These are phyloP conservation scores for Dalbergia oliveri DNA, from an alignment of 306 rosid species.

Conservation along the genomic window DNA sequence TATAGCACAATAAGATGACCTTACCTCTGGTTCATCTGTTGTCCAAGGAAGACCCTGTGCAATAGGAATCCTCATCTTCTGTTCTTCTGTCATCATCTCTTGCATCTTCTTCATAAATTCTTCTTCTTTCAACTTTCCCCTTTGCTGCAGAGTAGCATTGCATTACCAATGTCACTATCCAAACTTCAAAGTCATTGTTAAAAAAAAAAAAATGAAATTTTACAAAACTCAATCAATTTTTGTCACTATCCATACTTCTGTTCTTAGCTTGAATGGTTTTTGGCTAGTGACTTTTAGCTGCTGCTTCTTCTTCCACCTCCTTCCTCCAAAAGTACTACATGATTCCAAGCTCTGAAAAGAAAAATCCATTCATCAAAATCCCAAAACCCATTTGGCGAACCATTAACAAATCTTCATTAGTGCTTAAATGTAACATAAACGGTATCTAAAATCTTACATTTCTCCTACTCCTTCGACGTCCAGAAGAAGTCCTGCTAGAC, in stretches of 20 bases:
- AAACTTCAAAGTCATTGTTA: conserved; percentile 1
- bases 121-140: conserved; percentile 87
- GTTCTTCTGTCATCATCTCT: conserved; percentile 76
- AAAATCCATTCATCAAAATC: conserved; percentile 20
- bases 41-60: conserved; percentile 99
- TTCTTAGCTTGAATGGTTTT: conserved; percentile 91
- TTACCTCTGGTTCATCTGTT: conserved; percentile 96
- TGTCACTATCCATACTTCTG: conserved; percentile 69
- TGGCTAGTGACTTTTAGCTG: conserved; percentile 69
- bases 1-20: conserved; percentile 32
- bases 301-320: conserved; percentile 78
- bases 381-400: conserved; percentile 17
- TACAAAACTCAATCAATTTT: not conserved
- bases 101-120: conserved; percentile 79
- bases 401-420: conserved; percentile 21
- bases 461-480: conserved; percentile 81
- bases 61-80: conserved; percentile 76
- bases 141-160: conserved; percentile 64
- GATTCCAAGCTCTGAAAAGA: conserved; percentile 78
- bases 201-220: not conserved
- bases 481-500: conserved; percentile 72
- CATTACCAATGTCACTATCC: conserved; percentile 40
- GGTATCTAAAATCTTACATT: conserved; percentile 64
- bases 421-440: not conserved
- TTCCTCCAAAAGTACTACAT: conserved; percentile 63